Evolutionary conservation across 163 green algal genomes (phyloP), one percentile per base, ranked within the genome.

Genomic region (Coccomyxa subellipsoidea): DNA sequence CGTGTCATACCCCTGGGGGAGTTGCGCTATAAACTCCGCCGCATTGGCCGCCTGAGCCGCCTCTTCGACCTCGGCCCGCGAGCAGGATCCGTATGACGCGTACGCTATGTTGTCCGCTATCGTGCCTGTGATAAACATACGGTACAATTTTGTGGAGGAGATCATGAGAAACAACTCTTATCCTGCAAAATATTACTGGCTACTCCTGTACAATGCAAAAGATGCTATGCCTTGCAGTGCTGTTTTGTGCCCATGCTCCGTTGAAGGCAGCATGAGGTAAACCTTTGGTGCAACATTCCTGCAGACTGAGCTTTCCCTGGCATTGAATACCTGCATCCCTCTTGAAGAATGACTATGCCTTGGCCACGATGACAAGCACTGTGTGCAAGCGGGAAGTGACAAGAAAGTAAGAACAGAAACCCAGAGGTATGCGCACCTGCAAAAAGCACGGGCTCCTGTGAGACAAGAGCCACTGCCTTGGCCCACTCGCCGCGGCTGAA

Each of bases 61-160:
- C 35, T 80, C 90, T 69, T 91, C 87, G 8, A 98, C 88, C 76
- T 97, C 89, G 77, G 91, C 89, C 80, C 84, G 70, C 29, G 80
- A 88, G 77, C 70, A 70, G 0, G 88, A 88, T 34, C 92, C 91
- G 12, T 89, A 89, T 32, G 88, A 81, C 25, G 94, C 96, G 72
- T 97, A 97, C 0, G 70, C 59, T 76, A 99, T 98, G 92, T 99
- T 99, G 59, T 95, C 88, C 35, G 23, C 71, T 27, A 86, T 82
- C 34, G 78, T 85, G 6, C 81, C 82, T 84, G 79, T 47, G n/a
- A n/a, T n/a, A n/a, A n/a, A 72, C 2, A 38, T 38, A 53, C 70
- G 32, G 8, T 35, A 36, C n/a, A n/a, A n/a, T n/a, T n/a, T n/a
- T n/a, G n/a, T n/a, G n/a, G n/a, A n/a, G n/a, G n/a, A n/a, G n/a